Percentiles rank a stretch among this genome's conserved stretches.
Conservation (phyloP, 1,139 yeast genomes). For the Hanseniaspora uvarum region DNA sequence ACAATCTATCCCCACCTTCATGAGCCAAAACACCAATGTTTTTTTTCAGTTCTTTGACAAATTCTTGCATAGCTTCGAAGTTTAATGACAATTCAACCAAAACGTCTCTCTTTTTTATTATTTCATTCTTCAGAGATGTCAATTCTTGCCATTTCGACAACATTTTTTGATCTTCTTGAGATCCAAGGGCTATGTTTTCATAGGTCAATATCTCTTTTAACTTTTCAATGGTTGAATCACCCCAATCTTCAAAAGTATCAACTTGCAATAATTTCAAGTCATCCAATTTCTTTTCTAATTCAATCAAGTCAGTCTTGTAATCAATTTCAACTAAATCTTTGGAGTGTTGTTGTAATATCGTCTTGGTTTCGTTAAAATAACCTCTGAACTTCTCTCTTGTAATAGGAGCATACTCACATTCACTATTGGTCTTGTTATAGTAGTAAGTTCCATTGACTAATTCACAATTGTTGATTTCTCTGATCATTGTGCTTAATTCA, state of each 20-base stretch:
- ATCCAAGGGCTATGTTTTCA: constrained; percentile 8
- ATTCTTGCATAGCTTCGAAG: constrained; percentile 41
- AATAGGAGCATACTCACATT: constrained; percentile 13
- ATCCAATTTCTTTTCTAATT: constrained; percentile 5
- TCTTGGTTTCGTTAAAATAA: constrained; percentile 9
- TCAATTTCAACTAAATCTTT: constrained; percentile 7
- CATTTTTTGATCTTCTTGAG: background rate
- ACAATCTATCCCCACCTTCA: constrained; percentile 64
- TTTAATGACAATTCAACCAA: constrained; percentile 44
- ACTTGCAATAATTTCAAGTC: constrained; percentile 7
- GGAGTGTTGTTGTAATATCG: background rate
- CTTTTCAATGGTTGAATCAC: constrained; percentile 15
- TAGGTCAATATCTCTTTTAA: constrained; percentile 12
- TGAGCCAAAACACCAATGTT: constrained; percentile 51
- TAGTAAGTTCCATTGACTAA: background rate
- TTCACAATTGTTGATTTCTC: constrained; percentile 8
- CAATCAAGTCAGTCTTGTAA: constrained; percentile 7
- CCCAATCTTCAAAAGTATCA: constrained; percentile 19
- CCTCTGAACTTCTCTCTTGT: constrained; percentile 15
- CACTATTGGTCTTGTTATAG: constrained; percentile 1
- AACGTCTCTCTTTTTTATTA: constrained; percentile 38
- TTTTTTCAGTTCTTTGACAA: constrained; percentile 47
- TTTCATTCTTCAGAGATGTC: constrained; percentile 12
- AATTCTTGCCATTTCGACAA: constrained; percentile 13
- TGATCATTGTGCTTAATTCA: constrained; percentile 12